Evolutionary conservation across 2,329 filamentous ascomycete genomes (phyloP).

Genomic region (Aspergillus awamori): DNA sequence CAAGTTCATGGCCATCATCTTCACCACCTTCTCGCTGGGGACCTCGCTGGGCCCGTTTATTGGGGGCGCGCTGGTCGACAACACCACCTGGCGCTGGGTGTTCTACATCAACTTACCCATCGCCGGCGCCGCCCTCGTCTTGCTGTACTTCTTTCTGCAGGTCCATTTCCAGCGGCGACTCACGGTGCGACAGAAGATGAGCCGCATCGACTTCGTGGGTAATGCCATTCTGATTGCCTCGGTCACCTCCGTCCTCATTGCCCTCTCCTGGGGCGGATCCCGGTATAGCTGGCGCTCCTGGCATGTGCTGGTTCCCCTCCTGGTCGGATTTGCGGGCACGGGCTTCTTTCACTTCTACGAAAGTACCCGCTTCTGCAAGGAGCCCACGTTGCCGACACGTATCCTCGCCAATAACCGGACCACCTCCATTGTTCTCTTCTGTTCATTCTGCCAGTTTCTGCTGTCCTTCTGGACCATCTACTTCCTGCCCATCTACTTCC

Average conservation of each 20-base stretch:
- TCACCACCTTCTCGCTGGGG: slow-evolving; percentile 38
- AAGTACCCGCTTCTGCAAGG: slow-evolving; percentile 13
- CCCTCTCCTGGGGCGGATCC: slow-evolving; percentile 32
- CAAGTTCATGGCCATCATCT: slow-evolving; percentile 31
- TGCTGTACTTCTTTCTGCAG: slow-evolving; percentile 29
- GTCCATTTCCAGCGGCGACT: slow-evolving; percentile 8
- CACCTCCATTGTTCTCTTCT: neutral
- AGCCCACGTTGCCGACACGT: slow-evolving; percentile 45
- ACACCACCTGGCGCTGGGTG: slow-evolving; percentile 31
- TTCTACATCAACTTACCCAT: slow-evolving; percentile 36
- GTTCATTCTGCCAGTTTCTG: slow-evolving; percentile 18
- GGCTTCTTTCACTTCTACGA: slow-evolving; percentile 25
- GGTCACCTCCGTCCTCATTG: slow-evolving; percentile 31
- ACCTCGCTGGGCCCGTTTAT: slow-evolving; percentile 52
- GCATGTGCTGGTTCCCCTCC: slow-evolving; percentile 29
- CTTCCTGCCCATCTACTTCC: slow-evolving; percentile 53
- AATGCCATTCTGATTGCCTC: slow-evolving; percentile 30
- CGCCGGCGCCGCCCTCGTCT: slow-evolving; percentile 26
- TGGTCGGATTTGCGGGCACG: slow-evolving; percentile 27
- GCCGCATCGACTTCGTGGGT: slow-evolving; percentile 32
- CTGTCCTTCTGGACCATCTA: slow-evolving; percentile 15
- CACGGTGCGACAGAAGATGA: slow-evolving; percentile 13
- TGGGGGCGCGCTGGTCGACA: slow-evolving; percentile 30
- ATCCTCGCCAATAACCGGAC: slow-evolving; percentile 50
- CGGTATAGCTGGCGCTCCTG: slow-evolving; percentile 33